phyloP scores from a whole-genome alignment of 2,329 filamentous ascomycete species.

The Cytospora piceae region DNA sequence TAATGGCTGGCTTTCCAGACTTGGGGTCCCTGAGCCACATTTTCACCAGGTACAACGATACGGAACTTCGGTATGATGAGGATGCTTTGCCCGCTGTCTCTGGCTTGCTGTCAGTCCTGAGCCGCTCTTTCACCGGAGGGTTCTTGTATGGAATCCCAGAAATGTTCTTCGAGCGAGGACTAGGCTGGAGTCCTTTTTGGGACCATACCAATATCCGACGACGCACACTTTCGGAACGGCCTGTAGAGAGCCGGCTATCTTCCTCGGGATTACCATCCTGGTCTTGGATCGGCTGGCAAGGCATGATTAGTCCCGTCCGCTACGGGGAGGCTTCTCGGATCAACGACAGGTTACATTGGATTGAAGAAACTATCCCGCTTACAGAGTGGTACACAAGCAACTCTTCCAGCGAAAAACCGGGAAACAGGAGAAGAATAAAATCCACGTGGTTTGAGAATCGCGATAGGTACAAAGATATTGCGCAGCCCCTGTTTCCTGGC shows the following conservation, averaged over 20 bases:
- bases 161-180: constrained; percentile 30
- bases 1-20: constrained; percentile 8
- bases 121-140: constrained; percentile 29
- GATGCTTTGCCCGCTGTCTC: constrained; percentile 29
- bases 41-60: not conserved
- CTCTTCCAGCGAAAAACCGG: not conserved
- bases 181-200: constrained; percentile 25
- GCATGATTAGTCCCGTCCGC: not conserved
- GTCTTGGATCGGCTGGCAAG: constrained; percentile 23
- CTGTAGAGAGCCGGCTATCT: not conserved
- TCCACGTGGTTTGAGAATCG: constrained; percentile 10
- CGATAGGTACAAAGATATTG: not conserved
- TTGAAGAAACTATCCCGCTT: constrained; percentile 7
- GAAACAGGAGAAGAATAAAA: not conserved
- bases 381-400: constrained; percentile 15
- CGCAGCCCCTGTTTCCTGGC: not conserved
- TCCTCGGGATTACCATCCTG: constrained; percentile 4
- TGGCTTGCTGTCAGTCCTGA: constrained; percentile 19
- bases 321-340: not conserved
- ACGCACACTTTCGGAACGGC: not conserved
- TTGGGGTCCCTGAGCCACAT: not conserved
- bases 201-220: not conserved
- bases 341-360: not conserved
- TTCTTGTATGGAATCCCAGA: constrained; percentile 32
- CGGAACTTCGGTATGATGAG: constrained; percentile 26